These are phyloP conservation scores for Arabis alpina DNA, from an alignment of 345 rosid genomes.

Conservation along the genomic window DNA sequence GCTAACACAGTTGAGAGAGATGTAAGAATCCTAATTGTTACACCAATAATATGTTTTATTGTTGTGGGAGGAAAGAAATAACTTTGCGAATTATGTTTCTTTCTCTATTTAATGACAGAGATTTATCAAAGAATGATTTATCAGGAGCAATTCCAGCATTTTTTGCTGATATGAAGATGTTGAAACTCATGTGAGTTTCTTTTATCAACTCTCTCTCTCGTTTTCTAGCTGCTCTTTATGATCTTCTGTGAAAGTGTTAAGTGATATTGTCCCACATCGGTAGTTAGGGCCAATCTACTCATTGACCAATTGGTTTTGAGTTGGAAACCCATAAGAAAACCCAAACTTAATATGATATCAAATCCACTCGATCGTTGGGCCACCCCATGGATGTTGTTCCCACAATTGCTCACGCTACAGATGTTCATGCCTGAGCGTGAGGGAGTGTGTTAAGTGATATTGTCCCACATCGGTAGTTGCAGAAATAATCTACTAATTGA, in stretches of 20 bases:
- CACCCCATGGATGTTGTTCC: too few relatives aligned
- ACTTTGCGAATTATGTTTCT: not conserved
- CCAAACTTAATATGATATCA: too few relatives aligned
- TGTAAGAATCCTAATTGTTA: slow-evolving; percentile 43
- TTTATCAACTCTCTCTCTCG: not conserved
- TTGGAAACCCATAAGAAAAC: too few relatives aligned
- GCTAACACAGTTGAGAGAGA: slow-evolving; percentile 37
- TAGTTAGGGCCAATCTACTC: too few relatives aligned
- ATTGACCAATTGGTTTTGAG: too few relatives aligned
- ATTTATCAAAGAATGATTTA: slow-evolving; percentile 55
- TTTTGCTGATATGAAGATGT: slow-evolving; percentile 47
- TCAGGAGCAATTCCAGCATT: slow-evolving; percentile 53
- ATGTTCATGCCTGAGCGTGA: too few relatives aligned
- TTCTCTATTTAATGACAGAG: slow-evolving; percentile 46
- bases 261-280: too few relatives aligned
- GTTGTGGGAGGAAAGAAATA: not conserved
- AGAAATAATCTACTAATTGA: too few relatives aligned
- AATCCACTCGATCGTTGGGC: too few relatives aligned
- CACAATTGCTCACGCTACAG: too few relatives aligned
- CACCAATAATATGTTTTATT: not conserved
- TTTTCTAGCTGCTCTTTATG: not conserved
- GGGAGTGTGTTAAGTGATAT: too few relatives aligned
- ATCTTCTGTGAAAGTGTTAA: not conserved
- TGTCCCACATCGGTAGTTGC: too few relatives aligned
- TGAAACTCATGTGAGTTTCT: slow-evolving; percentile 56